Evolutionary conservation across 2,329 filamentous ascomycete genomes (phyloP).

Genomic region (Ophiocordyceps robertsii): DNA sequence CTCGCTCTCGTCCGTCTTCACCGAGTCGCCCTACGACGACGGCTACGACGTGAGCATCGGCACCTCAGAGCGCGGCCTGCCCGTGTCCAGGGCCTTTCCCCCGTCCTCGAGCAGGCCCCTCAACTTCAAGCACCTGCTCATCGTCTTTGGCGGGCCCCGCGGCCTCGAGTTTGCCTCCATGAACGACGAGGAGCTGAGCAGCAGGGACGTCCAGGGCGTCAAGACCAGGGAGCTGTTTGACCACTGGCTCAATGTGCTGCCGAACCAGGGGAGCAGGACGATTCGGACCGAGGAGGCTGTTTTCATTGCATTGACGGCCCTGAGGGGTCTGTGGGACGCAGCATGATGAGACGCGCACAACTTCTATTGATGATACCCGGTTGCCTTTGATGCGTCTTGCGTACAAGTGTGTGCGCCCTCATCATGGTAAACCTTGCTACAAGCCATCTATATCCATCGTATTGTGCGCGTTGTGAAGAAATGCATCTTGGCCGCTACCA

Average conservation of each 20-base stretch:
- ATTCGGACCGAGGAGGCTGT: conserved; percentile 78
- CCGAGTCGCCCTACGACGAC: conserved; percentile 58
- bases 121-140: conserved; percentile 55
- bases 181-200: conserved; percentile 40
- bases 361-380: neutral
- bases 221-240: conserved; percentile 65
- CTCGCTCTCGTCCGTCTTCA: conserved; percentile 61
- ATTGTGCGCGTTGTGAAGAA: too few species aligned
- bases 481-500: too few species aligned
- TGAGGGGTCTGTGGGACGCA: conserved; percentile 44
- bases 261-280: conserved; percentile 67
- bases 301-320: conserved; percentile 58
- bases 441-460: too few species aligned
- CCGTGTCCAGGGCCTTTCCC: conserved; percentile 33
- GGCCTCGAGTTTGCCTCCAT: conserved; percentile 65
- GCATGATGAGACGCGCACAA: conserved; percentile 2
- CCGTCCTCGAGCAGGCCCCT: conserved; percentile 18
- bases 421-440: too few species aligned
- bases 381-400: conserved; percentile 1
- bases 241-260: conserved; percentile 70
- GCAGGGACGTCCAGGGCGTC: conserved; percentile 48
- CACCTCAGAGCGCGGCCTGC: conserved; percentile 62
- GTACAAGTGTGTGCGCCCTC: too few species aligned
- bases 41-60: conserved; percentile 78
- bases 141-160: conserved; percentile 71